phyloP scores from a whole-genome alignment of 176 grass and related monocot species.

The Saccharum officinarum region DNA sequence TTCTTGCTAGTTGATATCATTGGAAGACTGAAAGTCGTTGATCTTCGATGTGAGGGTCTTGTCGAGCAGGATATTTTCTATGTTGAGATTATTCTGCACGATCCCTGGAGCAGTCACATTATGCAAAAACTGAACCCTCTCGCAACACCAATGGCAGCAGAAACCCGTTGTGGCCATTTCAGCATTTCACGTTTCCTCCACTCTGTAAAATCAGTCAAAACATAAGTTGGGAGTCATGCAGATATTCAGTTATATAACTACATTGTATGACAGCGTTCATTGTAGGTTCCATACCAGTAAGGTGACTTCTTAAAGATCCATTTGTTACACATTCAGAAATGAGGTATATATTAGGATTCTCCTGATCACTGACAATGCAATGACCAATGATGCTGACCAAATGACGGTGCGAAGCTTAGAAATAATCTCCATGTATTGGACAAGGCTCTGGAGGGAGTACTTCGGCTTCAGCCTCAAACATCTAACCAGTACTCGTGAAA shows the following conservation, averaged over 20 bases:
- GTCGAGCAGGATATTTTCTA: slow-evolving; percentile 82
- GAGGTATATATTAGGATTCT: slow-evolving; percentile 60
- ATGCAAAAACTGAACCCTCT: slow-evolving; percentile 92
- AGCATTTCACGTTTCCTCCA: slow-evolving; percentile 82
- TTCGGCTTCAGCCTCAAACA: slow-evolving; percentile 74
- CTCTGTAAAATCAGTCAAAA: slow-evolving; percentile 43
- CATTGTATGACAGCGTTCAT: background rate
- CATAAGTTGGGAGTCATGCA: background rate
- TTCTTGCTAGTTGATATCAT: slow-evolving; percentile 67
- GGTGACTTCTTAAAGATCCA: slow-evolving; percentile 78
- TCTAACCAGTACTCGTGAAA: slow-evolving; percentile 55
- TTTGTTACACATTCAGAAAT: slow-evolving; percentile 64
- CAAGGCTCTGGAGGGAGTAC: slow-evolving; percentile 59
- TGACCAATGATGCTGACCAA: slow-evolving; percentile 88
- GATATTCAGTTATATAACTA: background rate
- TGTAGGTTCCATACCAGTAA: slow-evolving; percentile 76
- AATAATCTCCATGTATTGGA: slow-evolving; percentile 78
- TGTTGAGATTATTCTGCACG: slow-evolving; percentile 63
- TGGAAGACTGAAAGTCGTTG: slow-evolving; percentile 69
- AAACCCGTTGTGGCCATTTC: slow-evolving; percentile 87
- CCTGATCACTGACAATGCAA: slow-evolving; percentile 54
- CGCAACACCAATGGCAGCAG: slow-evolving; percentile 65
- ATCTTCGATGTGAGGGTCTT: slow-evolving; percentile 90
- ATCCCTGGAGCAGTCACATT: slow-evolving; percentile 62
- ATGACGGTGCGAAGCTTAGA: slow-evolving; percentile 80